These are phyloP conservation scores for Xylariales sp. DNA, from an alignment of 2,329 filamentous ascomycete genomes.

Conservation along the genomic window DNA sequence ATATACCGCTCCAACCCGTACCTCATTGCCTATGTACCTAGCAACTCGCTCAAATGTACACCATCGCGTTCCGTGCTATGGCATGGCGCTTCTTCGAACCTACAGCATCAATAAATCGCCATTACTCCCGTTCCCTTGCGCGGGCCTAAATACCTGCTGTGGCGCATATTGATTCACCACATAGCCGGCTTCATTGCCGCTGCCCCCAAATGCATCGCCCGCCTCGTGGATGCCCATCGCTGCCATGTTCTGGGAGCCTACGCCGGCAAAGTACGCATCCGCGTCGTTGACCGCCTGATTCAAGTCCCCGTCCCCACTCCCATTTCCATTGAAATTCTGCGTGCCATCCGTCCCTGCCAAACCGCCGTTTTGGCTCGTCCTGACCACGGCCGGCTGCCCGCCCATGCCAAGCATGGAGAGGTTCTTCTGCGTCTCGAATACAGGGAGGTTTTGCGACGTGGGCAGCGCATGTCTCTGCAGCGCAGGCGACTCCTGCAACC, in stretches of 20 bases:
- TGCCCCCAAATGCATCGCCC: constrained; percentile 62
- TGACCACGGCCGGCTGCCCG: constrained; percentile 46
- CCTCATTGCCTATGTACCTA: too few species aligned
- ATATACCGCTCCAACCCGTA: too few species aligned
- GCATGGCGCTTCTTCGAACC: too few species aligned
- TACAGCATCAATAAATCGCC: constrained; percentile 69
- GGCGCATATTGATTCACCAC: constrained; percentile 81
- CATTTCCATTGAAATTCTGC: constrained; percentile 15
- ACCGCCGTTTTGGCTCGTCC: constrained; percentile 23
- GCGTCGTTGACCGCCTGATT: constrained; percentile 75
- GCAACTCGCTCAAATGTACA: too few species aligned
- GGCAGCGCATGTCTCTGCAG: constrained; percentile 69
- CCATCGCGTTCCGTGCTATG: too few species aligned
- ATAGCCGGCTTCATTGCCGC: constrained; percentile 50
- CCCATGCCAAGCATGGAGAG: constrained; percentile 55
- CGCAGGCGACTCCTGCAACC: constrained; percentile 76
- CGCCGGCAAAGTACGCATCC: constrained; percentile 81
- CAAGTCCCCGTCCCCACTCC: constrained; percentile 45
- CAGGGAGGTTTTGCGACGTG: constrained; percentile 44
- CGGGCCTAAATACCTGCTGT: constrained; percentile 69
- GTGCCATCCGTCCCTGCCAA: constrained; percentile 18
- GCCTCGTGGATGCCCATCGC: constrained; percentile 64
- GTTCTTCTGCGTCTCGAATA: constrained; percentile 53
- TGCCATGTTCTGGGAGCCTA: constrained; percentile 70
- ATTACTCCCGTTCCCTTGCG: constrained; percentile 59